Evolutionary conservation across 805 yeast species (phyloP).

Genomic region (Saturnispora sekii): DNA sequence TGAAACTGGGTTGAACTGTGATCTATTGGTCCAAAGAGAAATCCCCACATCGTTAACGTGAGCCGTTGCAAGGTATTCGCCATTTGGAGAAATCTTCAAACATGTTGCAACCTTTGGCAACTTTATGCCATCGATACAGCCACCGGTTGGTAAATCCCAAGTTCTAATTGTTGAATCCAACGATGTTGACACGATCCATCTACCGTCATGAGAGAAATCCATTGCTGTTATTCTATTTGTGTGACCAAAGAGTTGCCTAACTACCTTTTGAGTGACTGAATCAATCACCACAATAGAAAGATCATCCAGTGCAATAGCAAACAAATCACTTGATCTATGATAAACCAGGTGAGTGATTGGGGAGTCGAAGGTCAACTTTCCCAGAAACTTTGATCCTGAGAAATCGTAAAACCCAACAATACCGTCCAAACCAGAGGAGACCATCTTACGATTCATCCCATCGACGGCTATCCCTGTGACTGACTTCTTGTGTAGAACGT

Average conservation of each 20-base stretch:
- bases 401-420: constrained; percentile 81
- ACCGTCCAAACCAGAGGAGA: constrained; percentile 85
- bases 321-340: constrained; percentile 73
- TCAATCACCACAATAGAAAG: constrained; percentile 78
- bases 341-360: constrained; percentile 72
- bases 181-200: constrained; percentile 83
- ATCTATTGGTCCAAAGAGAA: constrained; percentile 82
- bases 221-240: constrained; percentile 76
- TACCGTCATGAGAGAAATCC: constrained; percentile 90
- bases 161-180: constrained; percentile 85
- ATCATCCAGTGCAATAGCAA: constrained; percentile 82
- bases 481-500: constrained; percentile 61
- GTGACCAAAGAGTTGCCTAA: constrained; percentile 86
- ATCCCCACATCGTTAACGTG: constrained; percentile 89
- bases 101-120: constrained; percentile 74
- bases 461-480: constrained; percentile 87
- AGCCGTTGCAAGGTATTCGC: constrained; percentile 85
- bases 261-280: constrained; percentile 66
- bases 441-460: constrained; percentile 83
- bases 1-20: constrained; percentile 72
- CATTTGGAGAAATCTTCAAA: constrained; percentile 73
- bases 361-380: constrained; percentile 57
- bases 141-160: constrained; percentile 97
- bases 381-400: constrained; percentile 54
- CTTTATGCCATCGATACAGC: constrained; percentile 85